These are phyloP conservation scores for Adansonia digitata DNA, from an alignment of 345 rosid species.

Conservation along the genomic window DNA sequence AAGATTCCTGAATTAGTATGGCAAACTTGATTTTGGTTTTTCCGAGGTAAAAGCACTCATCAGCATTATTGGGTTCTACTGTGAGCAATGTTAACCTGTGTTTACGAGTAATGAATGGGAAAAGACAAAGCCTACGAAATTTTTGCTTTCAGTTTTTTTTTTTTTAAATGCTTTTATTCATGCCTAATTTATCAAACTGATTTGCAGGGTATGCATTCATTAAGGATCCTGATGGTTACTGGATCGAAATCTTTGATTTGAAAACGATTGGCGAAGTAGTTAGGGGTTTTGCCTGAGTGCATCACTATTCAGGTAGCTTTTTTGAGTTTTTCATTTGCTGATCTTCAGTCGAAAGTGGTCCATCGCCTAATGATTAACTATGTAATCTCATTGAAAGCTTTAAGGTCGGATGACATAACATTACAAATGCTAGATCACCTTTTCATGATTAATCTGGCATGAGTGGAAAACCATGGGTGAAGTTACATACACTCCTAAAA, in stretches of 20 bases:
- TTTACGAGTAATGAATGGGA: background rate
- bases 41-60: background rate
- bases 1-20: background rate
- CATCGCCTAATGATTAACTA: background rate
- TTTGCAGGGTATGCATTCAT: conserved; percentile 81
- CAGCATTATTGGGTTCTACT: background rate
- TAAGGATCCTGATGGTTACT: conserved; percentile 98
- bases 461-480: background rate
- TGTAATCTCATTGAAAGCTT: background rate
- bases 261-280: conserved; percentile 43
- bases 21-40: background rate
- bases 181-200: background rate
- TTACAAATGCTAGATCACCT: background rate
- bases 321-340: background rate
- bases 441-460: no score
- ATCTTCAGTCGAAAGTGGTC: background rate
- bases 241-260: conserved; percentile 94
- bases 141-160: background rate
- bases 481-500: background rate
- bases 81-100: background rate
- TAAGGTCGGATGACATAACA: no score
- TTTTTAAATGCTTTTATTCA: background rate
- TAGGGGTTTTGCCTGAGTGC: conserved; percentile 37
- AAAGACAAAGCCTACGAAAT: background rate
- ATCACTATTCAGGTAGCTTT: background rate